Evolutionary conservation across 306 rosid species (phyloP).

Genomic region (Vicia sativa): DNA sequence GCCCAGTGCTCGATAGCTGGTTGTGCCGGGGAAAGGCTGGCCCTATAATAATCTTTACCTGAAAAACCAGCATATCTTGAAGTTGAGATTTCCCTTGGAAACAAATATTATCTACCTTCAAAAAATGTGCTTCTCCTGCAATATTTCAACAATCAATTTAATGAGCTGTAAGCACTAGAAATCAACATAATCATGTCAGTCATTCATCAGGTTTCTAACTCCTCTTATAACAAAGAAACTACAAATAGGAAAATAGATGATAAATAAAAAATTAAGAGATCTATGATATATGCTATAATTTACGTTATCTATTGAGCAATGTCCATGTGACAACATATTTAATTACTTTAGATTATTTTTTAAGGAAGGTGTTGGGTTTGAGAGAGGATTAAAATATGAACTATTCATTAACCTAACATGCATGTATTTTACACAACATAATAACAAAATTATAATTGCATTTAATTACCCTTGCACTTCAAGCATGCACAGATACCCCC

Average conservation of each 20-base stretch:
- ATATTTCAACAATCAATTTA: slow-evolving; percentile 27
- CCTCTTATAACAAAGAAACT: no score
- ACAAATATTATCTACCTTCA: slow-evolving; percentile 60
- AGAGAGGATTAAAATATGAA: slow-evolving; percentile 17
- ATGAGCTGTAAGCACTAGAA: slow-evolving; percentile 1
- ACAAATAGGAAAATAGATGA: not conserved
- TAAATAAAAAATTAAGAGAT: not conserved
- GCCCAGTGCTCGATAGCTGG: no score
- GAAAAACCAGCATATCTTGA: slow-evolving; percentile 65
- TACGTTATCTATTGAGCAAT: slow-evolving; percentile 3
- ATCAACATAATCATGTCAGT: not conserved
- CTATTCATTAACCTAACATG: slow-evolving; percentile 20
- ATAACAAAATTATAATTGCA: slow-evolving; percentile 27
- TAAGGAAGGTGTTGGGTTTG: slow-evolving; percentile 16
- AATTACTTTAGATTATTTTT: slow-evolving; percentile 24
- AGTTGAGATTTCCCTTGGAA: slow-evolving; percentile 63
- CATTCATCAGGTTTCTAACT: no score
- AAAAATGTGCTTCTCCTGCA: slow-evolving; percentile 69
- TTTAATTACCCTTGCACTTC: slow-evolving; percentile 35
- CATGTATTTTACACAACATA: slow-evolving; percentile 23
- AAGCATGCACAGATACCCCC: slow-evolving; percentile 22
- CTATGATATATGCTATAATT: slow-evolving; percentile 11
- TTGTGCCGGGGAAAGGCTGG: no score
- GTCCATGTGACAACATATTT: slow-evolving; percentile 28
- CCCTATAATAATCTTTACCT: no score